Percentiles rank a stretch among this genome's conserved stretches.
Evolutionary conservation across 2,329 filamentous ascomycete species (phyloP).

Genomic region (Cercospora beticola): DNA sequence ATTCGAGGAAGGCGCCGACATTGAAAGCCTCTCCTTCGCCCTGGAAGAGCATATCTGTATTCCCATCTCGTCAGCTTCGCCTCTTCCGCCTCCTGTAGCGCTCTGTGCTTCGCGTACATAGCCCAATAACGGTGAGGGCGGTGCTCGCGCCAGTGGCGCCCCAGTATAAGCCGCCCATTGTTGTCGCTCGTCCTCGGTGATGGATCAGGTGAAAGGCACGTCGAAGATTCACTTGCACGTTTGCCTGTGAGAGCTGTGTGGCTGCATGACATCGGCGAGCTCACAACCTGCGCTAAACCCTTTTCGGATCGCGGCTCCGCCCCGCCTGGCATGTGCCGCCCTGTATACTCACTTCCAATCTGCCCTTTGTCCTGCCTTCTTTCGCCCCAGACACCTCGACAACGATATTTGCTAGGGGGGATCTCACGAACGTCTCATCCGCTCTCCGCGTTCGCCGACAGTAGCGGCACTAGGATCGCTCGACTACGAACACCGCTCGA

Average conservation of each 20-base stretch:
- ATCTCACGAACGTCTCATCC: not conserved
- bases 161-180: constrained; percentile 39
- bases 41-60: constrained; percentile 94
- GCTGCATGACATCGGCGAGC: constrained; percentile 25
- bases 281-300: constrained; percentile 8
- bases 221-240: constrained; percentile 10
- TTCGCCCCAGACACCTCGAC: constrained; percentile 6
- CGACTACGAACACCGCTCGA: not conserved
- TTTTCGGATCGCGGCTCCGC: constrained; percentile 7
- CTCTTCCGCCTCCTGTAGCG: constrained; percentile 10
- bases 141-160: constrained; percentile 39
- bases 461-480: not conserved
- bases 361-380: not conserved
- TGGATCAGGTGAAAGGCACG: constrained; percentile 11
- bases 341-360: not conserved
- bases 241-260: constrained; percentile 11
- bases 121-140: constrained; percentile 39
- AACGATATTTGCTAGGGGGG: not conserved
- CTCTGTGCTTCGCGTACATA: constrained; percentile 35
- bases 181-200: constrained; percentile 9
- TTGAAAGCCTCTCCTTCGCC: constrained; percentile 95
- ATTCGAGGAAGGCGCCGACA: constrained; percentile 92
- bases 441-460: not conserved
- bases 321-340: not conserved
- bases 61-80: constrained; percentile 29